A percentile compares a stretch with the other conserved stretches of the same genome.
These are phyloP conservation scores for Aspergillus conjunctus DNA, from an alignment of 495 filamentous ascomycete genomes.

Conservation along the genomic window DNA sequence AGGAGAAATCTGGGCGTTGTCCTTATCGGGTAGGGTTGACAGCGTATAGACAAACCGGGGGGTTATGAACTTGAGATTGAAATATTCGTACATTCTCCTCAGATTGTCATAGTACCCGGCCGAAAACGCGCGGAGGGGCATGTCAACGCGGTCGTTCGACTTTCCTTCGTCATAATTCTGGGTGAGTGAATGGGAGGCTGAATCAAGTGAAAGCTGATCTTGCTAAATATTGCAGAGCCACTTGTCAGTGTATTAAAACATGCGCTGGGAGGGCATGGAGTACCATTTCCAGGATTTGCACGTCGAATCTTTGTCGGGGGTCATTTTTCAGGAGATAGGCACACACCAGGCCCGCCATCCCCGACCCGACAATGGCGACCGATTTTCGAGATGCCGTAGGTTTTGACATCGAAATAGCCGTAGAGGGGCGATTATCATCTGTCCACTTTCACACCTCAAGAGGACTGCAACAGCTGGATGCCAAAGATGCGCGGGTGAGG, in stretches of 20 bases:
- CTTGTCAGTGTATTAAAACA: background rate
- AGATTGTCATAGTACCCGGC: constrained; percentile 58
- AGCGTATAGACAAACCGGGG: constrained; percentile 44
- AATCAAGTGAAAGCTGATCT: constrained; percentile 32
- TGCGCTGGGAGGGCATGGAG: background rate
- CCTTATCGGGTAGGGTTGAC: constrained; percentile 6
- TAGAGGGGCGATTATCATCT: background rate
- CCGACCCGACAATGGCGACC: constrained; percentile 56
- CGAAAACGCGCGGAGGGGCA: constrained; percentile 61
- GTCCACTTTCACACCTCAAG: no score
- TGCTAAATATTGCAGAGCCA: constrained; percentile 18
- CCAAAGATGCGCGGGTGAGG: no score
- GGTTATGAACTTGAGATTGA: constrained; percentile 44
- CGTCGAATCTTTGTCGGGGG: constrained; percentile 41
- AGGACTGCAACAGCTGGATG: no score
- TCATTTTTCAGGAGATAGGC: constrained; percentile 54
- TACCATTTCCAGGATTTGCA: constrained; percentile 54
- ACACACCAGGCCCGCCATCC: constrained; percentile 56
- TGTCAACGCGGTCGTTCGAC: constrained; percentile 41
- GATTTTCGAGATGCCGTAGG: constrained; percentile 12
- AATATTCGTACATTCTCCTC: constrained; percentile 54
- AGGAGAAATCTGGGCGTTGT: constrained; percentile 5
- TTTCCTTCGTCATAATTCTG: background rate
- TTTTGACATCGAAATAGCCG: background rate
- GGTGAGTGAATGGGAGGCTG: constrained; percentile 25